These are phyloP conservation scores for Suillus hirtellus DNA, from an alignment of 768 basidiomycete species.

Conservation along the genomic window DNA sequence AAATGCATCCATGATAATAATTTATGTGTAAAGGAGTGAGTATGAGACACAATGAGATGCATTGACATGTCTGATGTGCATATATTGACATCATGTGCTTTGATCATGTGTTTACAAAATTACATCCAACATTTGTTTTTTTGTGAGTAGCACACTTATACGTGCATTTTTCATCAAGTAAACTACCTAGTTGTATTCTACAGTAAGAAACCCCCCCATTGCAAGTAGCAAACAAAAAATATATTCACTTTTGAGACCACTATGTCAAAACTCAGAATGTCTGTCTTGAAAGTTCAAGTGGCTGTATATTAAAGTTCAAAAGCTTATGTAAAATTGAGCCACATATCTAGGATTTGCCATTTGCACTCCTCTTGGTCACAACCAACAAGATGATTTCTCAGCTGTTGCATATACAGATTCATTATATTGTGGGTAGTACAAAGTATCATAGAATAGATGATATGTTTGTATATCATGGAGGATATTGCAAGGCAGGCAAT, in stretches of 20 bases:
- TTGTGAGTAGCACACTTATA: background rate
- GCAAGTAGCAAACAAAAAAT: background rate
- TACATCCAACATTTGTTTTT: background rate
- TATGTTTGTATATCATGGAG: too few relatives aligned
- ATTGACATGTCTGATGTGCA: background rate
- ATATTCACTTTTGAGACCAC: background rate
- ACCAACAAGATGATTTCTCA: too few relatives aligned
- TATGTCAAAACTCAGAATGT: background rate
- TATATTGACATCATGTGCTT: background rate
- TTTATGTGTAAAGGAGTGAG: background rate
- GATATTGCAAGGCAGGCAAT: too few relatives aligned
- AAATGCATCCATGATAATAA: too few relatives aligned
- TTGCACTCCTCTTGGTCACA: background rate
- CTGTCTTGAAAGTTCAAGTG: background rate
- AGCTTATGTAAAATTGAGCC: background rate
- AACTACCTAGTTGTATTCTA: background rate
- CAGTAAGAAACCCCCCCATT: background rate
- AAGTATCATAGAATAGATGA: too few relatives aligned
- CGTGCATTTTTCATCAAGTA: background rate
- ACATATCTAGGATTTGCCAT: background rate
- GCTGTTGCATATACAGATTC: too few relatives aligned
- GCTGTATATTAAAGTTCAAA: background rate
- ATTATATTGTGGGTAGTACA: too few relatives aligned
- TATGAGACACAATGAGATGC: background rate
- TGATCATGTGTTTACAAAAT: background rate